Percentiles rank a stretch among this genome's conserved stretches.
Evolutionary conservation across 148 eudicot genomes (phyloP).

Genomic region (Spergularia bocconei): DNA sequence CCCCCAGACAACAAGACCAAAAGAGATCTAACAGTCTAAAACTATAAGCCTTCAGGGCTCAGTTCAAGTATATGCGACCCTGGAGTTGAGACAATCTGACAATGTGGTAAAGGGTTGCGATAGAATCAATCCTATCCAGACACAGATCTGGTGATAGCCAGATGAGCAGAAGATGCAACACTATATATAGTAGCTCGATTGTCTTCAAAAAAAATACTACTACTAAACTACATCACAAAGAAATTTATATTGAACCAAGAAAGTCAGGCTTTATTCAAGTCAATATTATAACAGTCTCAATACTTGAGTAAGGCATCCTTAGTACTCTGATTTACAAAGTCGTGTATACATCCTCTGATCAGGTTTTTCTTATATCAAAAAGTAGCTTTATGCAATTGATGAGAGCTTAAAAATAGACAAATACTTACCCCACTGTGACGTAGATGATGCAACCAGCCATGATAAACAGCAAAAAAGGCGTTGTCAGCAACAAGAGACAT

Average conservation of each 20-base stretch:
- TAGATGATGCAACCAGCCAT: slow-evolving; percentile 38
- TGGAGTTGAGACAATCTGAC: background rate
- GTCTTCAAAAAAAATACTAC: no score
- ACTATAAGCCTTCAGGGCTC: no score
- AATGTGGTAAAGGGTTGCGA: background rate
- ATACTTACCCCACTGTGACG: slow-evolving; percentile 84
- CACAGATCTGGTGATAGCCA: background rate
- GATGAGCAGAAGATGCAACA: no score
- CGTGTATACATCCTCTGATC: background rate
- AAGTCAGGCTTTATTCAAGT: background rate
- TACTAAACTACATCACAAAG: no score
- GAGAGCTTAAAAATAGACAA: slow-evolving; percentile 9
- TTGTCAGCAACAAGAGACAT: slow-evolving; percentile 37
- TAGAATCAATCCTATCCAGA: background rate
- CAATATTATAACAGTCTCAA: background rate
- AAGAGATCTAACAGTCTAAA: no score
- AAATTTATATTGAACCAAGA: background rate
- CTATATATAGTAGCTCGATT: no score
- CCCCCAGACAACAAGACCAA: background rate
- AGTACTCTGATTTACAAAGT: background rate
- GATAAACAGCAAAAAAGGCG: slow-evolving; percentile 27
- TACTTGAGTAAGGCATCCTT: background rate
- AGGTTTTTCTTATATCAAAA: background rate
- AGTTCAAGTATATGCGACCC: no score
- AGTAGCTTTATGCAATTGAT: background rate